Evolutionary conservation across 352 stramenopile genomes (phyloP), one percentile per base, ranked within the genome.

Genomic region (Phytophthora idaei): DNA sequence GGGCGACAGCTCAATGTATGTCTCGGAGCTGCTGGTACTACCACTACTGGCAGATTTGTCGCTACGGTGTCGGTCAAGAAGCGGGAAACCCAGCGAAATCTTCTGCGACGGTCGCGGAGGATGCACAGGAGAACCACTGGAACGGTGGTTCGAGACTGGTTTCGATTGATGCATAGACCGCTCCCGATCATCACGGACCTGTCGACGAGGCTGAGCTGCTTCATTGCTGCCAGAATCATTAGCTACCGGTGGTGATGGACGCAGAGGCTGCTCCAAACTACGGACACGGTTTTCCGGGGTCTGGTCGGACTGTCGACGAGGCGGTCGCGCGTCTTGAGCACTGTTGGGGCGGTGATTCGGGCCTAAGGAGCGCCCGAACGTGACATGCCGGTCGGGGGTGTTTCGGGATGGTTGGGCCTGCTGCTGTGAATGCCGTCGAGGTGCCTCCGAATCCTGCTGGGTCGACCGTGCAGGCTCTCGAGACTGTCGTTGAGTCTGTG

Each of bases 1-100:
- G 15, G 67, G 67, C 9, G 68, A 57, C 10, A 78, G 44, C 34
- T 73, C 56, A 46, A 76, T 45, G 31, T 52, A 62, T 12, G 32
- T 11, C 5, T 74, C 52, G 15, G 17, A 37, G 17, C 32, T 67
- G 51, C 54, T 61, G 14, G 53, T 54, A 34, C 63, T 60, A 3
- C 52, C 28, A 12, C 50, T 48, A 21, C 45, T 61, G 15, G 42
- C 8, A 15, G 62, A 67, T 34, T 60, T 66, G 17, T 71, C 52
- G 28, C 62, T 68, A 11, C 42, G 57, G 27, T 41, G 55, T 4
- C 51, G 48, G 4, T 62, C 31, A 5, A 67, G 28, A 7, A 39
- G 50, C 15, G 49, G 44, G 34, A 55, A 72, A 2, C 28, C 58
- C 42, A 50, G 58, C 21, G 60, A 10, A 39, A 58, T 66, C 57